phyloP scores from a whole-genome alignment of 352 stramenopile genomes.

The Pythium phragmiticola region DNA sequence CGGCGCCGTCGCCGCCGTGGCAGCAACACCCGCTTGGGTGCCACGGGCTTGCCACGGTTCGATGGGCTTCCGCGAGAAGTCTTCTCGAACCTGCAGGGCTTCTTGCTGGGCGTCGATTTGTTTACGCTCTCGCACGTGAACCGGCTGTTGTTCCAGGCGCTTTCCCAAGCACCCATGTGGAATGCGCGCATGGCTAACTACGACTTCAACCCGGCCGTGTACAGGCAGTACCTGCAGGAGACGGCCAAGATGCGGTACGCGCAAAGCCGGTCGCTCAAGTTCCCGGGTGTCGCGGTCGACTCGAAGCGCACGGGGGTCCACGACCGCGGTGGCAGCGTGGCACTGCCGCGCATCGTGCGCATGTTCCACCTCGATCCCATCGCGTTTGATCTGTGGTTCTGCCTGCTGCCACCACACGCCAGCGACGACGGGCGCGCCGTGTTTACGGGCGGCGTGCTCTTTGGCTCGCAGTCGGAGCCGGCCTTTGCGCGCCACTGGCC shows the following conservation, averaged over 20 bases:
- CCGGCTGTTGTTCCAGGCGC: conserved; percentile 10
- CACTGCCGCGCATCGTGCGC: conserved; percentile 23
- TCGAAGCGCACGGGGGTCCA: conserved; percentile 17
- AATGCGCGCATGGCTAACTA: conserved; percentile 25
- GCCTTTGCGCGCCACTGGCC: conserved; percentile 28
- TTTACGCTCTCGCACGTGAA: conserved; percentile 38
- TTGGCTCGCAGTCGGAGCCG: conserved; percentile 41
- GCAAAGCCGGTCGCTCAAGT: conserved; percentile 22
- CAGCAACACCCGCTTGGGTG: not conserved
- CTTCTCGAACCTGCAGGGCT: conserved; percentile 26
- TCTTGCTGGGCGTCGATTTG: conserved; percentile 32
- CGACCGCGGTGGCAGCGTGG: conserved; percentile 14
- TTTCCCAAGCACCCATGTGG: conserved; percentile 13
- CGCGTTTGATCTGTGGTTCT: conserved; percentile 53
- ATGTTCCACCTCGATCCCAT: conserved; percentile 27
- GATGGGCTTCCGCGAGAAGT: conserved; percentile 26
- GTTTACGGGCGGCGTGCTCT: conserved; percentile 36
- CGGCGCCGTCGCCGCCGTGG: conserved; percentile 9
- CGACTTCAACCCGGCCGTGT: conserved; percentile 27
- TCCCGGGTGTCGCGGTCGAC: conserved; percentile 20
- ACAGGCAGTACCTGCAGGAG: conserved; percentile 21
- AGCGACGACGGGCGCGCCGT: conserved; percentile 17
- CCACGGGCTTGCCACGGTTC: conserved; percentile 5
- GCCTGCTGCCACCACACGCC: conserved; percentile 23
- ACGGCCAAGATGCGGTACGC: conserved; percentile 30